These are phyloP conservation scores for Medicago lupulina DNA, from an alignment of 306 rosid species.

Conservation along the genomic window DNA sequence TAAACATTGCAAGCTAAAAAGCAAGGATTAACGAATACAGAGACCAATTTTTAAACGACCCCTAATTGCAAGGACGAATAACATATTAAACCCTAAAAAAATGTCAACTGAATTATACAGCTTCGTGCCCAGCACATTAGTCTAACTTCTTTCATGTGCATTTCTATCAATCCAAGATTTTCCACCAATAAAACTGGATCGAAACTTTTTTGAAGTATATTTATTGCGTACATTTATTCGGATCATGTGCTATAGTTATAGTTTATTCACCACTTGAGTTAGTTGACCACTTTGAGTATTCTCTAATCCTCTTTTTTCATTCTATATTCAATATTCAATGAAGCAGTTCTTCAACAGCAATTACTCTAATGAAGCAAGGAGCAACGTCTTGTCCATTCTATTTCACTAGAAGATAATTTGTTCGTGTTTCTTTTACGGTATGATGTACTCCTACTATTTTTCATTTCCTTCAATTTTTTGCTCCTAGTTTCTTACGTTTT, in stretches of 20 bases:
- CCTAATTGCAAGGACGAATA: too few relatives aligned
- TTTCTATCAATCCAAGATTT: slow-evolving; percentile 41
- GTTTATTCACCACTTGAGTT: slow-evolving; percentile 37
- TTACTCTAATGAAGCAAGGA: slow-evolving; percentile 19
- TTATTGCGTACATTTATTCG: slow-evolving; percentile 16
- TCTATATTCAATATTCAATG: slow-evolving; percentile 10
- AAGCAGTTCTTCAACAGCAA: slow-evolving; percentile 17
- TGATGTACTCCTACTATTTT: slow-evolving; percentile 35
- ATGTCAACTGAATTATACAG: too few relatives aligned
- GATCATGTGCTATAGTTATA: slow-evolving; percentile 42
- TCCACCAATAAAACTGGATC: slow-evolving; percentile 50
- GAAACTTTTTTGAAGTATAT: slow-evolving; percentile 6
- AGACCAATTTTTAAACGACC: too few relatives aligned
- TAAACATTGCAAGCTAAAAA: too few relatives aligned
- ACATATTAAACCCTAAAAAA: too few relatives aligned
- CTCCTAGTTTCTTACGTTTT: neutral
- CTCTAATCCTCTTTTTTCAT: neutral
- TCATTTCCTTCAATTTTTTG: slow-evolving; percentile 3
- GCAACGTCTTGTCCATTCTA: neutral
- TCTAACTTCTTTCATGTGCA: slow-evolving; percentile 12
- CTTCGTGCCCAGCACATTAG: slow-evolving; percentile 5
- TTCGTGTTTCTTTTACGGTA: slow-evolving; percentile 20
- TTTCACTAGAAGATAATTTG: slow-evolving; percentile 9
- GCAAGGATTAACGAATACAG: too few relatives aligned
- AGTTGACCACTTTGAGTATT: slow-evolving; percentile 44